Percentiles rank a stretch among this genome's conserved stretches.
These are phyloP conservation scores for Agapanthus africanus DNA, from an alignment of 106 monocot genomes.

Conservation along the genomic window DNA sequence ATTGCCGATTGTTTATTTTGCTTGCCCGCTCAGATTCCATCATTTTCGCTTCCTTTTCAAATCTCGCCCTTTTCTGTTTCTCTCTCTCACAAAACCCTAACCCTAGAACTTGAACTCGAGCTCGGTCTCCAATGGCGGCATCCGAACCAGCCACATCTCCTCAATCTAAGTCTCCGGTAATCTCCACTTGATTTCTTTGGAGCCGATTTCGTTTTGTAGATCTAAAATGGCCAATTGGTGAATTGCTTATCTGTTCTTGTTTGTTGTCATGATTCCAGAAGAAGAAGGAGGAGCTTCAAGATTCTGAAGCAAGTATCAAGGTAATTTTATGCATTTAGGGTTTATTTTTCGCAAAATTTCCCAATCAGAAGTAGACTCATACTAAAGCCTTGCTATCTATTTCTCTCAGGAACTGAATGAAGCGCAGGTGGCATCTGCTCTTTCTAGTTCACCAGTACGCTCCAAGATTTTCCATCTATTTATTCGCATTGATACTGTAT, in stretches of 20 bases:
- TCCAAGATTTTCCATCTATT: no score
- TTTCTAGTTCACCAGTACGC: no score
- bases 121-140: neutral
- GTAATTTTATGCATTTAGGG: neutral
- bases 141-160: no score
- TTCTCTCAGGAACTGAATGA: no score
- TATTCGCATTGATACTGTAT: no score
- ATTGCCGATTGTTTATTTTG: no score
- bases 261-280: neutral
- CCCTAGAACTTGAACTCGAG: neutral
- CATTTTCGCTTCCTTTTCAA: neutral
- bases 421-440: no score
- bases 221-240: neutral
- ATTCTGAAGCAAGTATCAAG: neutral
- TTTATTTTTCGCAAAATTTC: no score
- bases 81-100: no score
- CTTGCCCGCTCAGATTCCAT: neutral
- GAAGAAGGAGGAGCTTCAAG: neutral
- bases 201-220: neutral
- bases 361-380: neutral
- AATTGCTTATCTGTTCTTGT: neutral
- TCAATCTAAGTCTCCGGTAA: neutral
- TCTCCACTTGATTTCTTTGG: neutral
- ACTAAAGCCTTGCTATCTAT: no score
- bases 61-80: neutral